Conservation (phyloP, 495 filamentous ascomycete species). For the Penicillium goetzii region DNA sequence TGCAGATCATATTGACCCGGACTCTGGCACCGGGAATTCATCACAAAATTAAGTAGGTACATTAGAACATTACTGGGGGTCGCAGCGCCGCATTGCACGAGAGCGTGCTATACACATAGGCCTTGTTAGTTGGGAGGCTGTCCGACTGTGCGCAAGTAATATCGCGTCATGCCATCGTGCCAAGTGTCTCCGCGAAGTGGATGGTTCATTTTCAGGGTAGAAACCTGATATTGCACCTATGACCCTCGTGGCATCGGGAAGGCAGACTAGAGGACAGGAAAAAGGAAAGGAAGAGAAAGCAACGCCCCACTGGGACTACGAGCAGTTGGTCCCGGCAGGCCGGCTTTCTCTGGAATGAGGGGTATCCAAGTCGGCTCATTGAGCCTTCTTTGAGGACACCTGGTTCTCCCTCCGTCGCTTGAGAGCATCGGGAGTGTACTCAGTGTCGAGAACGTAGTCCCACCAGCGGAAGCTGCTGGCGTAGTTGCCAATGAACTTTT, state of each 20-base stretch:
- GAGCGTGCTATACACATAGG: not conserved
- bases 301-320: not conserved
- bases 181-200: not conserved
- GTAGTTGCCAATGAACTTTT: conserved; percentile 97
- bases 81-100: not conserved
- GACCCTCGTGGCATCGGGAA: not conserved
- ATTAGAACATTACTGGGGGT: conserved; percentile 5
- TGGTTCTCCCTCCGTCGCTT: conserved; percentile 84
- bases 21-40: not conserved
- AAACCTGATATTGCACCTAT: not conserved
- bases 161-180: not conserved
- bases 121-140: not conserved
- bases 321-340: not conserved
- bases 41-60: conserved; percentile 11
- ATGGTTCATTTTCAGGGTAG: not conserved
- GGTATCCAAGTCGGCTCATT: conserved; percentile 21
- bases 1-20: not conserved
- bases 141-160: not conserved
- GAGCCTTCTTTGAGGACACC: conserved; percentile 61
- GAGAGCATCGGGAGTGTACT: conserved; percentile 84
- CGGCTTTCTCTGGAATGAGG: not conserved
- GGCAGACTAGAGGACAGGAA: not conserved
- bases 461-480: conserved; percentile 98
- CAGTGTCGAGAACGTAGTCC: conserved; percentile 92
- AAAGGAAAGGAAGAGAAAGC: not conserved